Conservation (phyloP, 495 filamentous ascomycete species). For the Neohortaea acidophila region DNA sequence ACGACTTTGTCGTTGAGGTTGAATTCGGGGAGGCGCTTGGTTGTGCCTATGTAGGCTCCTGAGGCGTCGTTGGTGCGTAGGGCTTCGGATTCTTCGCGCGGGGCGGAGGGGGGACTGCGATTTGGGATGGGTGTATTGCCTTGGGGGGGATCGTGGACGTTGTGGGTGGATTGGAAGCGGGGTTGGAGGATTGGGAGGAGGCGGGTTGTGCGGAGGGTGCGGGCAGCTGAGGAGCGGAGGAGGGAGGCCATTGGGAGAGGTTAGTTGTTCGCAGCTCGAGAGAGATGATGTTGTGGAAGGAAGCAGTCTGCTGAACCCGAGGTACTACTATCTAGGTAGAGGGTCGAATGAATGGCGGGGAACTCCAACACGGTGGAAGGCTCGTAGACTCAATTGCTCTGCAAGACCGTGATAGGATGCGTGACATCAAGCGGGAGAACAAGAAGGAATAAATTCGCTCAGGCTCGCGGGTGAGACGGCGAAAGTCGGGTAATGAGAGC, state of each 20-base stretch:
- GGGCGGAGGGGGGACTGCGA: slow-evolving; percentile 7
- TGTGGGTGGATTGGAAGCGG: slow-evolving; percentile 7
- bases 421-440: no score
- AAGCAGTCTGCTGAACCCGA: no score
- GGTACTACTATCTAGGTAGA: no score
- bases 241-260: slow-evolving; percentile 11
- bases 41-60: slow-evolving; percentile 15
- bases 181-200: slow-evolving; percentile 2
- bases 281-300: no score
- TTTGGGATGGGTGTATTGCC: slow-evolving; percentile 9
- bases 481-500: no score
- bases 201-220: slow-evolving; percentile 2
- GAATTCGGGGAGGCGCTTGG: slow-evolving; percentile 52
- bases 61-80: slow-evolving; percentile 8
- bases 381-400: no score
- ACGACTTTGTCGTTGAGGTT: slow-evolving; percentile 62
- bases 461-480: no score
- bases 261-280: no score
- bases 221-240: slow-evolving; percentile 3
- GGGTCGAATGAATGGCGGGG: no score
- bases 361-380: no score
- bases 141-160: slow-evolving; percentile 9
- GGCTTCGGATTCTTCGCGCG: slow-evolving; percentile 9
- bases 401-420: no score
- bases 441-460: no score